Evolutionary conservation across 768 basidiomycete species (phyloP), one percentile per base, ranked within the genome.

Genomic region (Lactarius hengduanensis): DNA sequence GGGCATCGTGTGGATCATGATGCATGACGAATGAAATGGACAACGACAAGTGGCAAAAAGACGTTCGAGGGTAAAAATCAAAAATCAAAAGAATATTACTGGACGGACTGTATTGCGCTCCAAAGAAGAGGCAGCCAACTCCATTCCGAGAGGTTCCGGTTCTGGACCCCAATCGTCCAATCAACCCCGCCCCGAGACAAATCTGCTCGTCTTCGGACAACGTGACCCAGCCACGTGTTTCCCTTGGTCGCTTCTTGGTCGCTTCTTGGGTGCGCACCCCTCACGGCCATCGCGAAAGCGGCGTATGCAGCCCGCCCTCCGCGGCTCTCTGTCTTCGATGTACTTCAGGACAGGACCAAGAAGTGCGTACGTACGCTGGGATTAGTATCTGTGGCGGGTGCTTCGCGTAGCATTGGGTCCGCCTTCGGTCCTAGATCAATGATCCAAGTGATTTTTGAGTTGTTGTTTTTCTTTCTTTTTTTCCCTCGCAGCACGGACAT

Each of bases 261-360:
- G 50, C 22, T 38, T 57, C 50, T 60, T 9, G 43, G 55, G n/a
- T 38, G 65, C 61, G 55, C 45, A 41, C 43, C 45, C n/a, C 60
- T 66, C 60, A 43, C 9, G 34, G 41, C 26, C 30, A 26, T 61
- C 9, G 36, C 47, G 15, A 32, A 22, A 34, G 28, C 60, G 65
- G 65, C 65, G 56, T 53, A 10, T 22, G 15, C 36, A 61, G 55
- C 36, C 65, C 65, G 65, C 55, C 55, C 36, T 66, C 65, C 65
- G 65, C 65, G 65, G 65, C 28, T 4, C 53, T 50, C 18, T 20
- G 38, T 59, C 63, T 32, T 59, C 64, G 53, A 50, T n/a, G n/a
- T 43, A n/a, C 43, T 32, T 34, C 32, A 22, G 34, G 54, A 22
- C 10, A 36, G 30, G 57, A 32, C 30, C 28, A 16, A 20, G 54